Percentiles rank a stretch among this genome's conserved stretches.
phyloP scores from a whole-genome alignment of 148 eudicot species.

The Bassia scoparia region DNA sequence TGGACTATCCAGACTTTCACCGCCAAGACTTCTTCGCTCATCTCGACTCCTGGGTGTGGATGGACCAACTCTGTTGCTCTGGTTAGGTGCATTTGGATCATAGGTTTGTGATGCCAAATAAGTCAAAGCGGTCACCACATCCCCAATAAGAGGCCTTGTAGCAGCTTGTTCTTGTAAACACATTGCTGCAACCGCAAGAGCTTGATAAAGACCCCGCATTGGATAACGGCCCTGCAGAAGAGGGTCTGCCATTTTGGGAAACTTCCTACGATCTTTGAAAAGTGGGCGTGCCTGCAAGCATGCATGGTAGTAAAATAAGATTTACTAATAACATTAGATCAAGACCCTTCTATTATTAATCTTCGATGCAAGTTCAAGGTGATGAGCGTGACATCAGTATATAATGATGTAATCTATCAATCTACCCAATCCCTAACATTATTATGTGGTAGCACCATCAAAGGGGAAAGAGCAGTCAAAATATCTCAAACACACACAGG shows the following conservation, averaged over 20 bases:
- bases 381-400: constrained; percentile 9
- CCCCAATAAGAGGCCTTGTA: constrained; percentile 88
- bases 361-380: neutral
- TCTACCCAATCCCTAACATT: neutral
- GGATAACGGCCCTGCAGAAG: constrained; percentile 85
- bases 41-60: constrained; percentile 59
- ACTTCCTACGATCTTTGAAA: constrained; percentile 89
- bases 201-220: constrained; percentile 92
- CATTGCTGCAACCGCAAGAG: constrained; percentile 99
- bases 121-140: constrained; percentile 85
- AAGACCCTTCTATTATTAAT: neutral
- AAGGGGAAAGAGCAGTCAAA: neutral
- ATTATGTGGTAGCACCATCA: neutral
- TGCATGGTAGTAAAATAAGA: neutral
- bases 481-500: neutral
- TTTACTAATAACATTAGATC: neutral
- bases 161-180: constrained; percentile 98
- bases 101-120: constrained; percentile 89
- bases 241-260: constrained; percentile 98
- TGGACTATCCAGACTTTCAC: constrained; percentile 53
- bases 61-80: constrained; percentile 47
- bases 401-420: neutral
- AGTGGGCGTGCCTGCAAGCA: constrained; percentile 84
- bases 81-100: constrained; percentile 63
- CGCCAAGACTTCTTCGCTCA: constrained; percentile 46